Conservation (phyloP, 768 basidiomycete species). For the Pleurotus tuoliensis region DNA sequence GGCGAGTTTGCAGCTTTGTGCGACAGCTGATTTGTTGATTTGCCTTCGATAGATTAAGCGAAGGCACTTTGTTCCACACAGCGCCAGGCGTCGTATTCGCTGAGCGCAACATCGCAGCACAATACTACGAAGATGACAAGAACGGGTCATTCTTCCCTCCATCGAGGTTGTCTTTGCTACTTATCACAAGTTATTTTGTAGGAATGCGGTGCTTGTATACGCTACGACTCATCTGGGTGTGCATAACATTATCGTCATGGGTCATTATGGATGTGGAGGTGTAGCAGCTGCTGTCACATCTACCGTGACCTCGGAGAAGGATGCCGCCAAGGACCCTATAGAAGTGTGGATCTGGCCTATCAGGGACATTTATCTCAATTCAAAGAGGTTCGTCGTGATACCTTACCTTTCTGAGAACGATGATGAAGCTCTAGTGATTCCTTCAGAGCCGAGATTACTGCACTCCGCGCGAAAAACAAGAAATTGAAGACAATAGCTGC, state of each 20-base stretch:
- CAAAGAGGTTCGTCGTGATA: slow-evolving; percentile 11
- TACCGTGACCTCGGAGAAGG: slow-evolving; percentile 4
- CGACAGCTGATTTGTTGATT: background rate
- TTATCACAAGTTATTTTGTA: background rate
- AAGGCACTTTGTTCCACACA: slow-evolving; percentile 19
- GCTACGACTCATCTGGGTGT: slow-evolving; percentile 15
- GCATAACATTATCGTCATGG: slow-evolving; percentile 21
- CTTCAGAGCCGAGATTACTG: slow-evolving; percentile 16
- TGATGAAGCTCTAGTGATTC: background rate
- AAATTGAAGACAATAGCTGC: slow-evolving; percentile 9
- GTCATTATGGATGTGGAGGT: slow-evolving; percentile 14
- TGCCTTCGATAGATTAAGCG: slow-evolving; percentile 12
- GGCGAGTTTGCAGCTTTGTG: background rate
- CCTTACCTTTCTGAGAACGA: slow-evolving; percentile 1
- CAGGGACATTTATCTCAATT: slow-evolving; percentile 16
- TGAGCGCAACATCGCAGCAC: slow-evolving; percentile 20
- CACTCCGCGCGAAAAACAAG: slow-evolving; percentile 13
- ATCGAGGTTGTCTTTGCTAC: background rate
- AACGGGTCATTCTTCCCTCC: slow-evolving; percentile 12
- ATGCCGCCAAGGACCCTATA: slow-evolving; percentile 12
- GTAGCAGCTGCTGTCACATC: slow-evolving; percentile 16
- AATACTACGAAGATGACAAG: slow-evolving; percentile 15
- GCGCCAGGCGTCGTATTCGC: slow-evolving; percentile 20
- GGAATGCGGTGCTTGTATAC: slow-evolving; percentile 17
- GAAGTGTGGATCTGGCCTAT: slow-evolving; percentile 21